Percentiles rank a stretch among this genome's conserved stretches.
Conservation (phyloP, 2,329 filamentous ascomycete species). For the Paracoccidioides brasiliensis region DNA sequence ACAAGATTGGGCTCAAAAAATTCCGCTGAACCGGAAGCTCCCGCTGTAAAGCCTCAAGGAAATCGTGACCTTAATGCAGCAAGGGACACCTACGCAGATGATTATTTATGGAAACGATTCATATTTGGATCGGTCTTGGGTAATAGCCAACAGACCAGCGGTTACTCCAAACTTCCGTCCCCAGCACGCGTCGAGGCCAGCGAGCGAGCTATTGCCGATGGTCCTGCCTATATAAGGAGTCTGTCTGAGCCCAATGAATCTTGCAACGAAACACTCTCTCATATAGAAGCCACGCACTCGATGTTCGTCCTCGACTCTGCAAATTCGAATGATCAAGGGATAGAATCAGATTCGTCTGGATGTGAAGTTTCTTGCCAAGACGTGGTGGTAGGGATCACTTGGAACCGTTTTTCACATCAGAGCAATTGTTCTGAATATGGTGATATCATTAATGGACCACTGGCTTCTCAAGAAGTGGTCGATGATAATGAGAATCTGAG, state of each 20-base stretch:
- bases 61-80: background rate
- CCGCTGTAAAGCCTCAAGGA: background rate
- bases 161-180: background rate
- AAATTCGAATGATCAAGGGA: background rate
- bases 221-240: background rate
- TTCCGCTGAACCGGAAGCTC: background rate
- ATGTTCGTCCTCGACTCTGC: background rate
- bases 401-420: background rate
- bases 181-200: background rate
- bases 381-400: background rate
- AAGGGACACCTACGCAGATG: background rate
- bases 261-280: background rate
- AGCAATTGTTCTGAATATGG: background rate
- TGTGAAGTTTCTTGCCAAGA: background rate
- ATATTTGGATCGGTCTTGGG: background rate
- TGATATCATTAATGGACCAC: background rate
- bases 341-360: background rate
- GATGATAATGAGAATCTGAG: background rate
- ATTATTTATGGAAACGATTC: background rate
- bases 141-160: background rate
- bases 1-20: background rate
- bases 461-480: background rate
- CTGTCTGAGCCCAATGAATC: background rate
- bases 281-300: background rate
- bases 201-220: background rate